Conservation (phyloP, 228 moss, liverwort and hornwort species). For the Sphagnum magellanicum region DNA sequence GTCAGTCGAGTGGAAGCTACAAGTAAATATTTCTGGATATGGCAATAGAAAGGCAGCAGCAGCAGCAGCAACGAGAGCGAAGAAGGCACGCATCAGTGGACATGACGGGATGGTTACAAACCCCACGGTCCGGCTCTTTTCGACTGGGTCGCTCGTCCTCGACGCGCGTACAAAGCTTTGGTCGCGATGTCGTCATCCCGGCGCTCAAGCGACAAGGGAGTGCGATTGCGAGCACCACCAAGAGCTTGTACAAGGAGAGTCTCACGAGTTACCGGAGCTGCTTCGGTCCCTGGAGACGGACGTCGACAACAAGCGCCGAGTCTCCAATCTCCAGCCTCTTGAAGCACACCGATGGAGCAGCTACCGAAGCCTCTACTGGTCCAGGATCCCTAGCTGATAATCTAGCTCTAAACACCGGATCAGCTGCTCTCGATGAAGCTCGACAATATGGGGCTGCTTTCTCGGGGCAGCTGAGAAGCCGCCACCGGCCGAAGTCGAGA, state of each 20-base stretch:
- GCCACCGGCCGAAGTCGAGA: constrained; percentile 19
- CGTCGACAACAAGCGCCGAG: neutral
- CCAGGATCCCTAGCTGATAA: neutral
- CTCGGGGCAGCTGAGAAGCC: neutral
- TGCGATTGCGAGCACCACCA: constrained; percentile 3
- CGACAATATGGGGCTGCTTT: no score
- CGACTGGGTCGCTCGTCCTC: constrained; percentile 20
- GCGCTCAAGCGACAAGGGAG: constrained; percentile 19
- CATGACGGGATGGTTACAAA: constrained; percentile 34
- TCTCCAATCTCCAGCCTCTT: constrained; percentile 10
- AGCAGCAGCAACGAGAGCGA: no score
- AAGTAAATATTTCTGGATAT: no score
- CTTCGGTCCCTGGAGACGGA: constrained; percentile 23
- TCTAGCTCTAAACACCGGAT: no score
- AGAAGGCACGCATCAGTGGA: constrained; percentile 37
- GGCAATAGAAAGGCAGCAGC: no score
- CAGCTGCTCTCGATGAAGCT: no score
- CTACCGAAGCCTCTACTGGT: neutral
- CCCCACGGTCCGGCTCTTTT: constrained; percentile 3
- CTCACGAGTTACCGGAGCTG: constrained; percentile 10
- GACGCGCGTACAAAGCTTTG: constrained; percentile 10
- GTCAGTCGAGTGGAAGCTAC: no score
- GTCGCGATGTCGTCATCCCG: constrained; percentile 10
- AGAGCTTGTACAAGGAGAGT: constrained; percentile 11
- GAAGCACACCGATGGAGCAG: neutral